phyloP scores from a whole-genome alignment of 371 early-diverging fungal genomes.

The Mortierella sp. region DNA sequence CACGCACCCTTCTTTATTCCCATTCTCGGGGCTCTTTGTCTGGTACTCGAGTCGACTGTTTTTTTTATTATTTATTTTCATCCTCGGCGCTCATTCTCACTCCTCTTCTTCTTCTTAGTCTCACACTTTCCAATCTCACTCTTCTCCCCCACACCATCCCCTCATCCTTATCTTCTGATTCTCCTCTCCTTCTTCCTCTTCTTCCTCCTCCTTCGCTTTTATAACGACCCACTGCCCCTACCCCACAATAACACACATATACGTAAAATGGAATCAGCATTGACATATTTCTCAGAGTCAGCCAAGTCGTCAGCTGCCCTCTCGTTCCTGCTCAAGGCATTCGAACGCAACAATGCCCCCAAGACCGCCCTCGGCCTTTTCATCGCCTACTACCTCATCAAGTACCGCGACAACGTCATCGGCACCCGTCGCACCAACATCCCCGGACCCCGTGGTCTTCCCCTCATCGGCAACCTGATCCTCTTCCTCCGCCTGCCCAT shows the following conservation, averaged over 20 bases:
- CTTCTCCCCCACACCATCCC: not conserved
- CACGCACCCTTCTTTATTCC: not conserved
- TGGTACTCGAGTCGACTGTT: not conserved
- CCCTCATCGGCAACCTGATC: conserved; percentile 47
- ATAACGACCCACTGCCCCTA: not conserved
- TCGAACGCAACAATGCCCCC: conserved; percentile 26
- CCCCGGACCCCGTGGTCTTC: conserved; percentile 51
- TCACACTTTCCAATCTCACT: not conserved
- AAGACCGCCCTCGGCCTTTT: conserved; percentile 39
- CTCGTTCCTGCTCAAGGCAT: conserved; percentile 26
- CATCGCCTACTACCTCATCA: conserved; percentile 32
- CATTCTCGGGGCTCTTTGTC: not conserved
- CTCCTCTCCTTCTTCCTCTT: conserved; percentile 2
- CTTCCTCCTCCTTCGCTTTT: not conserved
- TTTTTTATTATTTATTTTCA: not conserved
- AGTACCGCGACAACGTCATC: conserved; percentile 37
- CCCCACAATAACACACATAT: not conserved
- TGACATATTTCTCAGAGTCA: conserved; percentile 22
- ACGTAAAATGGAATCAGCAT: conserved; percentile 14
- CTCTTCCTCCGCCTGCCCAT: conserved; percentile 17
- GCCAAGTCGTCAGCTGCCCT: conserved; percentile 32
- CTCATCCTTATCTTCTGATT: not conserved
- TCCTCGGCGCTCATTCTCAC: not conserved
- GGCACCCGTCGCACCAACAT: conserved; percentile 48
- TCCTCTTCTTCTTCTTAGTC: not conserved